Evolutionary conservation across 768 basidiomycete species (phyloP), one percentile per base, ranked within the genome.

Genomic region (Roridomyces roridus): DNA sequence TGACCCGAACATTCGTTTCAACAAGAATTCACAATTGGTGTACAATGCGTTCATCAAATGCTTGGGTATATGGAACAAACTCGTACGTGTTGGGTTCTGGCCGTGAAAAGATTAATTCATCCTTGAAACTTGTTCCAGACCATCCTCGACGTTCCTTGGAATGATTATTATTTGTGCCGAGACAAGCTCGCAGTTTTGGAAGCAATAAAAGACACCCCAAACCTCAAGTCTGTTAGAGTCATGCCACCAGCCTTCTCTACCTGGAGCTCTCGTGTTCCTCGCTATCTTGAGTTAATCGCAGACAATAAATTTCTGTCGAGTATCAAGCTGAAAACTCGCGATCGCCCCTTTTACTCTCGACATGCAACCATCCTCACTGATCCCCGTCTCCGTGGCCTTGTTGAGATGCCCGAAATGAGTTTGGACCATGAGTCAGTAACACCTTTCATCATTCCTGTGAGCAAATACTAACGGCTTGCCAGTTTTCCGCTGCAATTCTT

Each of bases 401-500:
- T 60, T 17, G 23, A 41, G 25, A 17, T 60, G 2, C 54, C 59
- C 7, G 45, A 51, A 34, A 10, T 34, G 7, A 34, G n/a, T n/a
- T n/a, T 34, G 31, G 11, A 10, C 15, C 11, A 34, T 15, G 28
- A 12, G 18, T 7, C 25, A 12, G 41, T 54, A 54, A 43, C 47
- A 12, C 36, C 34, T 28, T 25, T 36, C n/a, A n/a, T n/a, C n/a
- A n/a, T 24, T 20, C 7, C 6, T 36, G 11, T 20, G 12, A 12
- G 25, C 23, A 24, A n/a, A 18, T 25, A 10, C 46, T 42, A 45
- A 42, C 23, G 17, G n/a, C n/a, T n/a, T n/a, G n/a, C n/a, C n/a
- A n/a, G n/a, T n/a, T n/a, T n/a, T n/a, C n/a, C n/a, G n/a, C 11
- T 40, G 5, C 56, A 57, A 18, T 57, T 46, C 31, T 57, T 50